Evolutionary conservation across 2,329 filamentous ascomycete genomes (phyloP), one percentile per base, ranked within the genome.

Genomic region (Chlorencoelia australis): DNA sequence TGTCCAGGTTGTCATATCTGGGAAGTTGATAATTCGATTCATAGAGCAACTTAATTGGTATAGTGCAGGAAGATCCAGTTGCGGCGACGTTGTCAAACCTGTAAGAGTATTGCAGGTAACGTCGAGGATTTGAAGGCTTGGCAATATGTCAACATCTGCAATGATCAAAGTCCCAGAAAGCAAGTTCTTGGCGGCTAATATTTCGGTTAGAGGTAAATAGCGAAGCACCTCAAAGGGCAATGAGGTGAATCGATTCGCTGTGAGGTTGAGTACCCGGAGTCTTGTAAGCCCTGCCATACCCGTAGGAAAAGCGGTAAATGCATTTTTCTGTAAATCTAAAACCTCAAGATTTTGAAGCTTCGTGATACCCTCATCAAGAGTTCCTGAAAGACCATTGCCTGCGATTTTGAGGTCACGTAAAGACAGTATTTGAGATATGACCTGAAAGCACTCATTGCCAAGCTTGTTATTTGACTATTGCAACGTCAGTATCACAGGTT

Each of bases 351-450:
- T 75, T 22, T 59, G 63, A 11, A 96, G 65, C 5, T 67, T 67
- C 15, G 71, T 65, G 20, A 94, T 66, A n/a, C 65, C 67, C 0
- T 72, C 53, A 29, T 79, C 71, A 3, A 95, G 61, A 1, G 73
- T 65, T 0, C 84, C 86, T 30, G 74, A 71, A 5, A 94, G 62
- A 11, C 74, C 65, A 50, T 94, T 94, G 38, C 83, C 79, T 7
- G 80, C 81, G 6, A 98, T 66, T 52, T 81, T 89, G 10, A 98
- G 65, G 50, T 95, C 87, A 21, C 79, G 74, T 2, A 98, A 63
- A 2, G 73, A 71, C 0, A 63, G 60, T 37, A 95, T 79, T 51
- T 91, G 79, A 10, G 76, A 69, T 20, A 96, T 74, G 1, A 84
- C 67, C 15, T 85, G 74, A 4, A 95, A 65, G 30, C 74, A 73